A percentile compares a stretch with the other conserved stretches of the same genome.
phyloP scores from a whole-genome alignment of 257 asterid genomes.

The Scutellaria baicalensis region DNA sequence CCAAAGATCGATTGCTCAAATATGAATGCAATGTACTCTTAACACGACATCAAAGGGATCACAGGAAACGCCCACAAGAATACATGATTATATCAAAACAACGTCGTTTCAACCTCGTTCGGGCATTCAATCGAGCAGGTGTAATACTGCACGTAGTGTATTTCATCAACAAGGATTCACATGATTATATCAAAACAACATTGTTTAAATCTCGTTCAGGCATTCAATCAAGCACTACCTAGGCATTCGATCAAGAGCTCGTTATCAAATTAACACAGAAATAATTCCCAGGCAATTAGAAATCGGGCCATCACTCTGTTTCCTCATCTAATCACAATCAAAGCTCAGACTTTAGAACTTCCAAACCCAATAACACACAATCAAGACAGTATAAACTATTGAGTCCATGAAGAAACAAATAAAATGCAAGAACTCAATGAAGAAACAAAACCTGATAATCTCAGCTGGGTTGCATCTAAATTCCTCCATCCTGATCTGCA shows the following conservation, averaged over 20 bases:
- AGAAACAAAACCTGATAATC: slow-evolving; percentile 7
- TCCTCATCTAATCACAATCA: background rate
- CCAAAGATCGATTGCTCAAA: too few species aligned
- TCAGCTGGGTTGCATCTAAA: background rate
- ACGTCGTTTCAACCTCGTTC: background rate
- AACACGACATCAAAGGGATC: too few species aligned
- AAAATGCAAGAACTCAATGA: background rate
- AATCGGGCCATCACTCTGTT: background rate
- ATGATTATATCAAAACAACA: background rate
- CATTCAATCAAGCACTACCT: background rate
- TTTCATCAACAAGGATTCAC: too few species aligned
- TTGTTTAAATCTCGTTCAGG: background rate
- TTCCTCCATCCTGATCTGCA: slow-evolving; percentile 7
- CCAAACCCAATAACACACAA: background rate
- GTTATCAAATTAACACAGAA: too few species aligned
- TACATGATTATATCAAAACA: background rate
- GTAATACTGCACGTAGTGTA: too few species aligned
- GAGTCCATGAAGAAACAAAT: background rate
- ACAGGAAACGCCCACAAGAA: too few species aligned
- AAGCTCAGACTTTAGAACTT: too few species aligned
- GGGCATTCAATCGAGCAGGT: background rate
- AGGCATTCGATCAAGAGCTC: too few species aligned
- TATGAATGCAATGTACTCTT: too few species aligned
- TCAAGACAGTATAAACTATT: background rate
- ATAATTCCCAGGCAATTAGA: too few species aligned